Evolutionary conservation across 2,329 filamentous ascomycete genomes (phyloP), one percentile per base, ranked within the genome.

Genomic region (Lecanicillium sp.): DNA sequence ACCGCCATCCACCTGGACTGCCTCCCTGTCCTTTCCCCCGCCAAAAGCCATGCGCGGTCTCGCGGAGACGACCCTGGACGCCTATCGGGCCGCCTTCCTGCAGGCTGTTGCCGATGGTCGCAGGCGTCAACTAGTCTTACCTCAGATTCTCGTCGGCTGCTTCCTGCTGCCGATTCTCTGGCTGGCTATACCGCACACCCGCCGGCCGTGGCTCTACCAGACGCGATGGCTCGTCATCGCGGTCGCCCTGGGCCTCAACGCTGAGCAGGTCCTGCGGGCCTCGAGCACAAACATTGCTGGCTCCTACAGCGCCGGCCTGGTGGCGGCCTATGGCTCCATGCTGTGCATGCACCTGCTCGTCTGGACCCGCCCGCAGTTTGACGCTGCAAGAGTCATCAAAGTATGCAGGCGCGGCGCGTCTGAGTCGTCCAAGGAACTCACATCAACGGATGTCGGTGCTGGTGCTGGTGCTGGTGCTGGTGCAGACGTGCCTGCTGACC

Each of bases 311-410:
- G 54, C 61, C 2, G 78, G 78, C 0, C 49, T 81, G 35, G 49
- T 69, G 28, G 62, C 61, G 4, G 54, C 59, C 4, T 81, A 71
- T 71, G 64, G 68, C 1, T 68, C 71, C 10, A 52, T 79, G 14
- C 68, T 65, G 56, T 63, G 56, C 27, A 49, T 70, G 39, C 65
- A 66, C 15, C 52, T 75, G 49, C 53, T 81, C 17, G 54, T 80
- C 2, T 74, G 72, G 59, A 70, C 64, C 33, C 58, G 62, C 14
- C 74, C 76, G 4, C 77, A 81, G 53, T 71, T 69, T 51, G 71
- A 77, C 15, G 69, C 69, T 1, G 73, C 68, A 44, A 66, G 77
- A 45, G 64, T 72, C 0, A 55, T 69, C 38, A 65, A 33, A 39
- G 19, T 29, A 18, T 17, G 22, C 22, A 25, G 22, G 22, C 11